Conservation (phyloP, 2,329 filamentous ascomycete genomes). For the Coniosporium tulheliwenetii region DNA sequence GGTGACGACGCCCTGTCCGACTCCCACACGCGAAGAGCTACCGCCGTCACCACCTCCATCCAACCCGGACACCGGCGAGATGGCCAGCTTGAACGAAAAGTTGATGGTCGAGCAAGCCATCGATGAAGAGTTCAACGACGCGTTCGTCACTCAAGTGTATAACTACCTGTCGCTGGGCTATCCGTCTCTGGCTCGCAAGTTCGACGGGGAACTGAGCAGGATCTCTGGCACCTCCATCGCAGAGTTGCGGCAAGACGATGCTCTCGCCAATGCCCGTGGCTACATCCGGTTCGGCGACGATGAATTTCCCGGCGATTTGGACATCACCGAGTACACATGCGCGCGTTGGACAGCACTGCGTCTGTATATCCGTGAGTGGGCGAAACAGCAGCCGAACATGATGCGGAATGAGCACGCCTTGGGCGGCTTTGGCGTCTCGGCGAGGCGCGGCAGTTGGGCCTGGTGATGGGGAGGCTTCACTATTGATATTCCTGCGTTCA, state of each 20-base stretch:
- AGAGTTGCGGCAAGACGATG: conserved; percentile 59
- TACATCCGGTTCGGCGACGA: conserved; percentile 47
- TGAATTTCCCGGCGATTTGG: conserved; percentile 21
- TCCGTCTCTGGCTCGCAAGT: conserved; percentile 66
- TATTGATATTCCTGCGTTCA: not conserved
- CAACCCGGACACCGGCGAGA: conserved; percentile 8
- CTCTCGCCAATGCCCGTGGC: conserved; percentile 46
- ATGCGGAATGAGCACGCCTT: conserved; percentile 13
- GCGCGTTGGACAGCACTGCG: conserved; percentile 72
- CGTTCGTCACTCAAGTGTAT: conserved; percentile 88
- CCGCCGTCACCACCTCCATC: conserved; percentile 22
- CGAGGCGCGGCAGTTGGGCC: conserved; percentile 34
- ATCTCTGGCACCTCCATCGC: conserved; percentile 56
- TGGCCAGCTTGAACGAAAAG: conserved; percentile 21
- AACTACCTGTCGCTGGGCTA: conserved; percentile 93
- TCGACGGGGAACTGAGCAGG: conserved; percentile 71
- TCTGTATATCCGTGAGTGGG: conserved; percentile 80
- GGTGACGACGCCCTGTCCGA: not conserved
- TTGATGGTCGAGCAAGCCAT: conserved; percentile 30
- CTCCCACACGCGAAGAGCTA: conserved; percentile 11
- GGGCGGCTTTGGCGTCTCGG: conserved; percentile 25
- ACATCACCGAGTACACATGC: conserved; percentile 32
- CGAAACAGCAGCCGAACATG: conserved; percentile 66
- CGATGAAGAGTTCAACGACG: conserved; percentile 58
- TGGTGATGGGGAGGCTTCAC: conserved; percentile 5